Conservation (phyloP, 352 stramenopile genomes). For the Phytophthora sojae region DNA sequence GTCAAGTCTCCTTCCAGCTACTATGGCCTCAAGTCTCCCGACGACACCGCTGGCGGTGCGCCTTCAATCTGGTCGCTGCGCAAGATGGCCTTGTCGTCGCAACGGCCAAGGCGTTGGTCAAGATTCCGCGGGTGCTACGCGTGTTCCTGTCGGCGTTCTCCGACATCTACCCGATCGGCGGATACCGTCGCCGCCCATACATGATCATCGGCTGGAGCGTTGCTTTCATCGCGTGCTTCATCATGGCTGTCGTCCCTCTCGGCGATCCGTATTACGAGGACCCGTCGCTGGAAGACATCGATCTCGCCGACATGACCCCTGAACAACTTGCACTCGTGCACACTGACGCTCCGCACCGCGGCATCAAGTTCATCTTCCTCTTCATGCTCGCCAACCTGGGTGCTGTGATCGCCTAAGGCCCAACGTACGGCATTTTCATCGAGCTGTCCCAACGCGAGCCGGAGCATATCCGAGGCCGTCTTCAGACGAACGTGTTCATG, state of each 20-base stretch:
- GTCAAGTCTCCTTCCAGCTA: conserved; percentile 24
- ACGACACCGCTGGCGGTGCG: conserved; percentile 16
- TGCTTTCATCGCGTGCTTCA: conserved; percentile 36
- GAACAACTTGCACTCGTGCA: conserved; percentile 45
- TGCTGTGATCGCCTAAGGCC: conserved; percentile 71
- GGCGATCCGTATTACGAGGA: conserved; percentile 54
- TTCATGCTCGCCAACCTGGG: conserved; percentile 76
- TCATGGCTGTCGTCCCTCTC: conserved; percentile 53
- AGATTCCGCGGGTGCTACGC: conserved; percentile 48
- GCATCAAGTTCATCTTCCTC: conserved; percentile 52
- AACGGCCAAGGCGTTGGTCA: conserved; percentile 30
- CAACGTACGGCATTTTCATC: conserved; percentile 27
- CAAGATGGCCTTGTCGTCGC: conserved; percentile 34
- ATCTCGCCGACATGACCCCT: conserved; percentile 34
- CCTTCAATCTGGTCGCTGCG: conserved; percentile 32
- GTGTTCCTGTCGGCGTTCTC: conserved; percentile 66
- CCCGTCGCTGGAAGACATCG: conserved; percentile 30
- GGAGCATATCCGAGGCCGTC: conserved; percentile 23
- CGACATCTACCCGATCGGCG: conserved; percentile 77
- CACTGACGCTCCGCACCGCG: conserved; percentile 35
- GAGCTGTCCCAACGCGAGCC: conserved; percentile 28
- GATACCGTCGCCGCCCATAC: conserved; percentile 81
- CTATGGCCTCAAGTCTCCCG: conserved; percentile 27
- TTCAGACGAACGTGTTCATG: conserved; percentile 50
- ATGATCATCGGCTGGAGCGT: conserved; percentile 67